Percentiles rank a stretch among this genome's conserved stretches.
These are phyloP conservation scores for Penicillium canariense DNA, from an alignment of 495 filamentous ascomycete species.

Conservation along the genomic window DNA sequence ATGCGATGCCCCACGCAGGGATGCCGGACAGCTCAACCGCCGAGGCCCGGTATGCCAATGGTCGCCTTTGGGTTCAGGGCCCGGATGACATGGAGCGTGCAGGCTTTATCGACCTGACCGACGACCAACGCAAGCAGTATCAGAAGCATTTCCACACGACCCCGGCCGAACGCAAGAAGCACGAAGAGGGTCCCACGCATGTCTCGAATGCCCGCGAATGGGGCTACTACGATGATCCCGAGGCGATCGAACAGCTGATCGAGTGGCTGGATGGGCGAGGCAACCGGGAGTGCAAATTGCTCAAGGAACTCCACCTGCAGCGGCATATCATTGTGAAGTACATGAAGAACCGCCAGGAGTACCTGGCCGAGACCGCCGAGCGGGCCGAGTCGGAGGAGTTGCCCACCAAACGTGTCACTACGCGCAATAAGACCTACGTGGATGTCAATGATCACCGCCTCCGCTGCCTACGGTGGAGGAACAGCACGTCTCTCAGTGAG, in stretches of 20 bases:
- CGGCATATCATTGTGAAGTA: constrained; percentile 71
- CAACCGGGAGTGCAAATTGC: constrained; percentile 75
- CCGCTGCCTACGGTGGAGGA: constrained; percentile 79
- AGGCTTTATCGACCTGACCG: constrained; percentile 76
- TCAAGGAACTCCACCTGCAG: constrained; percentile 78
- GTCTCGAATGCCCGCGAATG: constrained; percentile 78
- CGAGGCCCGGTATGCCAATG: constrained; percentile 85
- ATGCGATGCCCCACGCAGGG: constrained; percentile 94
- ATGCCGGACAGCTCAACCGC: constrained; percentile 86
- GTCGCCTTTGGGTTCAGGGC: constrained; percentile 92
- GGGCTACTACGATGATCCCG: constrained; percentile 84
- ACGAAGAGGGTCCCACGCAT: constrained; percentile 80
- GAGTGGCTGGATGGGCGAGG: constrained; percentile 87
- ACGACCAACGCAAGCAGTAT: constrained; percentile 61
- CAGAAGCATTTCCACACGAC: constrained; percentile 69
- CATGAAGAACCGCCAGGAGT: constrained; percentile 75
- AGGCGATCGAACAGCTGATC: constrained; percentile 71
- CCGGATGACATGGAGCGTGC: constrained; percentile 85
- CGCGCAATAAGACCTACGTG: constrained; percentile 68
- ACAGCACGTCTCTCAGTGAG: constrained; percentile 71
- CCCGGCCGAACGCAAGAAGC: constrained; percentile 77
- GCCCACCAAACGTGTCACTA: constrained; percentile 67
- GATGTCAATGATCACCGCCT: constrained; percentile 52
- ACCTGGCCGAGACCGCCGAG: constrained; percentile 56
- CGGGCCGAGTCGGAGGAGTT: constrained; percentile 56